Conservation (phyloP, 192 early-diverging fungal species). For the Coemansia sp. region DNA sequence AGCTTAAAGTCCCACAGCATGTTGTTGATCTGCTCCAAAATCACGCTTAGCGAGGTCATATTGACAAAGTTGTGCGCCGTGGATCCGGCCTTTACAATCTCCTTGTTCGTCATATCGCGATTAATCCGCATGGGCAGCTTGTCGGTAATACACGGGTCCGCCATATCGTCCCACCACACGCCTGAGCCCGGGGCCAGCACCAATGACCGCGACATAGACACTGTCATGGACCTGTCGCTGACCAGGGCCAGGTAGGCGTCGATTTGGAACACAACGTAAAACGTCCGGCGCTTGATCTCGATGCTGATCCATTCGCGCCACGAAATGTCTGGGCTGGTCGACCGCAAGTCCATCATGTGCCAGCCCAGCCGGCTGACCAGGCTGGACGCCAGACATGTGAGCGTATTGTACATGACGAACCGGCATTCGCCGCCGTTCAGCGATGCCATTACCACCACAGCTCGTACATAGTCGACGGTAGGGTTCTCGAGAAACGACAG, state of each 20-base stretch:
- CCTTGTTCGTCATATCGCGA: background rate
- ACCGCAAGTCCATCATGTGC: conserved; percentile 26
- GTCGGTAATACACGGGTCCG: background rate
- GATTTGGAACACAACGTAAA: conserved; percentile 26
- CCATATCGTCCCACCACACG: conserved; percentile 30
- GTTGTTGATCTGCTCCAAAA: conserved; percentile 16
- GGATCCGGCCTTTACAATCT: conserved; percentile 7
- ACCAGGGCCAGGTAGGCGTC: conserved; percentile 34
- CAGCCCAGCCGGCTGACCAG: conserved; percentile 36
- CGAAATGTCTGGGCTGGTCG: background rate
- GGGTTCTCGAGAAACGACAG: conserved; percentile 22
- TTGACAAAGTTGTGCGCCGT: conserved; percentile 15
- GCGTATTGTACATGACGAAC: conserved; percentile 43
- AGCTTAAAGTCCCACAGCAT: conserved; percentile 31
- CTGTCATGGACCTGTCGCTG: conserved; percentile 28
- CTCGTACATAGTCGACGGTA: conserved; percentile 32
- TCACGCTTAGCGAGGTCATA: conserved; percentile 13
- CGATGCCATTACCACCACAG: conserved; percentile 32
- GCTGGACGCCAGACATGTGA: conserved; percentile 27
- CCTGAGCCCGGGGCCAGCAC: conserved; percentile 19
- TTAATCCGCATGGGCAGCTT: conserved; percentile 13
- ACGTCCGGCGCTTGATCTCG: conserved; percentile 36
- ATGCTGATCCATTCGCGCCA: conserved; percentile 37
- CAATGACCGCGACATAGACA: conserved; percentile 14
- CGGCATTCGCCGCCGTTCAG: conserved; percentile 38